These are phyloP conservation scores for Parasarocladium wereldwijsianum DNA, from an alignment of 2,329 filamentous ascomycete genomes.

Conservation along the genomic window DNA sequence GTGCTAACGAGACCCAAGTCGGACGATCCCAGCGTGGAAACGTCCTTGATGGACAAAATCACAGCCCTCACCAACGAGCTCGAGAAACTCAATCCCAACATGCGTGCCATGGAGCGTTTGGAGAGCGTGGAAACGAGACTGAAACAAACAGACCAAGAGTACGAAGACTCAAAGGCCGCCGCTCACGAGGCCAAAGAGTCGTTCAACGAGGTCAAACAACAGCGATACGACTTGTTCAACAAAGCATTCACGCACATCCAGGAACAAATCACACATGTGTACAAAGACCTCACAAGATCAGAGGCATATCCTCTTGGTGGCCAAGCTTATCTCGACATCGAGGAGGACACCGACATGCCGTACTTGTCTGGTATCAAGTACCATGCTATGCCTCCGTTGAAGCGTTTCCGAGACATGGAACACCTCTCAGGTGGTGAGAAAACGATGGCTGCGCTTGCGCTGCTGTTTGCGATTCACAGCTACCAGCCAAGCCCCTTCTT, in stretches of 20 bases:
- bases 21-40: constrained; percentile 56
- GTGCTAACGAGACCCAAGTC: constrained; percentile 33
- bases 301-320: constrained; percentile 89
- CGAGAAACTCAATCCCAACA: constrained; percentile 92
- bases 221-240: constrained; percentile 83
- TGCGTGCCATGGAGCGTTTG: constrained; percentile 85
- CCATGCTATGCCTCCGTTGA: constrained; percentile 95
- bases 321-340: constrained; percentile 73
- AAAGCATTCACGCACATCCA: constrained; percentile 91
- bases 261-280: constrained; percentile 84
- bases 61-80: constrained; percentile 60
- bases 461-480: constrained; percentile 91
- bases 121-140: constrained; percentile 74
- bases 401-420: constrained; percentile 98
- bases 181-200: constrained; percentile 65
- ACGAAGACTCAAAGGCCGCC: constrained; percentile 64
- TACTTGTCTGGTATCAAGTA: constrained; percentile 96
- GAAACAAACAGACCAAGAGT: constrained; percentile 74
- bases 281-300: constrained; percentile 86
- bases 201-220: constrained; percentile 69
- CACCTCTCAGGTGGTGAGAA: constrained; percentile 95
- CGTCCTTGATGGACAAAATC: constrained; percentile 65
- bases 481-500: constrained; percentile 96
- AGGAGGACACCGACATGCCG: constrained; percentile 88
- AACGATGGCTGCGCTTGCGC: constrained; percentile 93